A percentile compares a stretch with the other conserved stretches of the same genome.
phyloP scores from a whole-genome alignment of 2,329 filamentous ascomycete species.

The Alternaria novae-zelandiae region DNA sequence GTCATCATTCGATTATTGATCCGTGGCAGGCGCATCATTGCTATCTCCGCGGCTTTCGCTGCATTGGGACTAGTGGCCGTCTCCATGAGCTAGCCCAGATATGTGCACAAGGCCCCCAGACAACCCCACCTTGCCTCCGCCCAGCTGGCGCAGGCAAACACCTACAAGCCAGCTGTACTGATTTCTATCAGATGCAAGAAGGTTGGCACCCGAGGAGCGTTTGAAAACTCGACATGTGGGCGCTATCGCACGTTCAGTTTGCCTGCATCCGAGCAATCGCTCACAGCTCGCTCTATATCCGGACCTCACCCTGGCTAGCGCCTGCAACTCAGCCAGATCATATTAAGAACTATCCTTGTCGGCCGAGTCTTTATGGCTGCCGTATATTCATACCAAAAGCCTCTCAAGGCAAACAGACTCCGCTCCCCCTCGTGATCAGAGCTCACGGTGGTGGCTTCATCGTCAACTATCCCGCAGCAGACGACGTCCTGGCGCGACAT shows the following conservation, averaged over 20 bases:
- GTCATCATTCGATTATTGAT: constrained; percentile 7
- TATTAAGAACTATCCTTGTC: not conserved
- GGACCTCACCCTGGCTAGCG: not conserved
- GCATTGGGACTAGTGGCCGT: not conserved
- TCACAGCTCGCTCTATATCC: not conserved
- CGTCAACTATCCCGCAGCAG: not conserved
- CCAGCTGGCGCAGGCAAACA: not conserved
- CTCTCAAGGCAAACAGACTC: not conserved
- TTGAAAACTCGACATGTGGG: not conserved
- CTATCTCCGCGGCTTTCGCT: not conserved
- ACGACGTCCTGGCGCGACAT: not conserved
- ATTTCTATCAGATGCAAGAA: not conserved
- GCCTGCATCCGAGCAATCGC: not conserved
- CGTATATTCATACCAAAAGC: not conserved
- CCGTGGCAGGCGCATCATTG: not conserved
- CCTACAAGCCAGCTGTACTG: not conserved
- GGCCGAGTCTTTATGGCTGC: not conserved
- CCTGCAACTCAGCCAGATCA: not conserved
- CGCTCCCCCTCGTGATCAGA: not conserved
- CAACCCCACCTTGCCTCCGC: not conserved
- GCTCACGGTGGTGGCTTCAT: not conserved
- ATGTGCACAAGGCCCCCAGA: not conserved
- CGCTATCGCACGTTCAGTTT: not conserved
- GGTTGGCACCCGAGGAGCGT: not conserved
- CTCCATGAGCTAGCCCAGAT: not conserved